Base-by-base conservation (phyloP, 1,284 basidiomycete genomes). In the Melanopsichium pennsylvanicum region DNA sequence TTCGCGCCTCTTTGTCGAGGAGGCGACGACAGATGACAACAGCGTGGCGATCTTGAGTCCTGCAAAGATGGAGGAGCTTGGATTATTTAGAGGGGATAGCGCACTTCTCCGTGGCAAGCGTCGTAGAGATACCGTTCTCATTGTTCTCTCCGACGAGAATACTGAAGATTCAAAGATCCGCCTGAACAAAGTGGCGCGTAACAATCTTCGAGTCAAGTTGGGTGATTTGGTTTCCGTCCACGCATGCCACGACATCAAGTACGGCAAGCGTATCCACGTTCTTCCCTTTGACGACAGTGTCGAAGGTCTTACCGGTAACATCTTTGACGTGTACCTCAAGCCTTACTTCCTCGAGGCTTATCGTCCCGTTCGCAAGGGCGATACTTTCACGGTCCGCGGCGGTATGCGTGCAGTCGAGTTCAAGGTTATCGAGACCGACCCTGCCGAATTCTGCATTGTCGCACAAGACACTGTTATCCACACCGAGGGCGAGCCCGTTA, bases 271-370 rank as follows among this genome's bases (percentile, higher is more conserved):
- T 54, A 89, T 99, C 37, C 96, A 98, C 82, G 87, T 98, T 50
- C 85, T 99, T 21, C 96, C 96, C 11, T 98, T 99, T 80, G 94
- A 97, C 78, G 96, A 99, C 85, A 97, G 95, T 10, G 86, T 98
- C 67, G 96, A 98, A 84, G 96, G 86, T 74, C 86, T 99, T 43
- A 95, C 93, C 72, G 96, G 96, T 27, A 98, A 98, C 84, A 87
- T 99, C 70, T 99, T 98, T 77, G 96, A 99, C 79, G 94, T 98
- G 41, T 98, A 95, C 84, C 88, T 99, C 70, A 97, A 87, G 85
- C 96, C 95, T 0, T 99, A 99, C 84, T 99, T 99, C 89, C 87
- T 98, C n/a, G 96, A 98, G 84, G 92, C 92, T 8, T 96, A 96
- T 84, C 89, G 93, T 32, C 93, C 94, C 22, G 88, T 97, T 39